Conservation (phyloP, 2,329 filamentous ascomycete species). For the Monilinia fructigena region DNA sequence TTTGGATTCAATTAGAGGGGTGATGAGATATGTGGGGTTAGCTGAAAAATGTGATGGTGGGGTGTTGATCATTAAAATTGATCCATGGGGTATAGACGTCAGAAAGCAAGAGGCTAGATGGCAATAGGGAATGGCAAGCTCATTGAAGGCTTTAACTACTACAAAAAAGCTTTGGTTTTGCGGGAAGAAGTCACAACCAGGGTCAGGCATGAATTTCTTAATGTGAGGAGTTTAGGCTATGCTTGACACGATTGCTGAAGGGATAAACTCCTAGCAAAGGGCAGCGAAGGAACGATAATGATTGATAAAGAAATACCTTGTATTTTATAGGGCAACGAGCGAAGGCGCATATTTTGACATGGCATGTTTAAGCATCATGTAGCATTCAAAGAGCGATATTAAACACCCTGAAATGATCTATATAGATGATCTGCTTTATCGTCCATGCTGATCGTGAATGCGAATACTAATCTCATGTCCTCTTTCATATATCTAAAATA, state of each 20-base stretch:
- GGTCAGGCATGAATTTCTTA: constrained; percentile 73
- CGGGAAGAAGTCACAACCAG: constrained; percentile 77
- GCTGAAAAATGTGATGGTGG: too few species aligned
- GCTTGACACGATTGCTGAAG: constrained; percentile 41
- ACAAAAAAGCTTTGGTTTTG: constrained; percentile 69
- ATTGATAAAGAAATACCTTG: constrained; percentile 5
- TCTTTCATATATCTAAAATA: too few species aligned
- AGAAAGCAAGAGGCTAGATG: constrained; percentile 36
- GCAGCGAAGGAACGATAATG: not conserved
- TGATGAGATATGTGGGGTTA: not conserved
- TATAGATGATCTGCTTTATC: too few species aligned
- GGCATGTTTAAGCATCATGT: not conserved
- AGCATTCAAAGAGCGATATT: too few species aligned
- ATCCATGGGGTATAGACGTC: constrained; percentile 26
- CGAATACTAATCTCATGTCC: too few species aligned
- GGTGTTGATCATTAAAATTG: not conserved
- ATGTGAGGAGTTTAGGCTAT: constrained; percentile 64
- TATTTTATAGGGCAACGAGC: not conserved
- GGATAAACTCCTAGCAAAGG: not conserved
- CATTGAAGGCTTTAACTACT: constrained; percentile 61
- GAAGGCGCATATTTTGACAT: not conserved
- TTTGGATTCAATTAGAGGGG: constrained; percentile 72
- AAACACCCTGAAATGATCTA: too few species aligned
- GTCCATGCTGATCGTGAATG: too few species aligned
- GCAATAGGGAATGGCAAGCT: constrained; percentile 53